Evolutionary conservation across 129 eudicot genomes (phyloP).

Genomic region (Chrysanthemum makinoi): DNA sequence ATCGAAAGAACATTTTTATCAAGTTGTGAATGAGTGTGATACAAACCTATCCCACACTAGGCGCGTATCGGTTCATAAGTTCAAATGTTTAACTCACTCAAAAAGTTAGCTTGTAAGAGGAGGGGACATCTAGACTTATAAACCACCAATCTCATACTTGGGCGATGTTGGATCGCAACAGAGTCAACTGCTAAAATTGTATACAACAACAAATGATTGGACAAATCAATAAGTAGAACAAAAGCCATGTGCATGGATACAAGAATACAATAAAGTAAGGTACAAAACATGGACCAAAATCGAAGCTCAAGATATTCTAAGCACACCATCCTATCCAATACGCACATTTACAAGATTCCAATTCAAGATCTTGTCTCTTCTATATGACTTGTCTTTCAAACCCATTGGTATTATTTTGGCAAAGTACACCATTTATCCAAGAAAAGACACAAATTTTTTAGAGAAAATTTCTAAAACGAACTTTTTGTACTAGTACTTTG

Average conservation of each 20-base stretch:
- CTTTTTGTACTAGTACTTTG: too few relatives aligned
- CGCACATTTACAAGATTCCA: constrained; percentile 32
- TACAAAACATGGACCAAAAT: constrained; percentile 25
- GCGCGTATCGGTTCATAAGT: too few relatives aligned
- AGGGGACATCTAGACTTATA: too few relatives aligned
- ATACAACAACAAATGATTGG: not conserved
- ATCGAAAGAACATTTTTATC: too few relatives aligned
- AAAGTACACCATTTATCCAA: constrained; percentile 16
- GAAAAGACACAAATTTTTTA: not conserved
- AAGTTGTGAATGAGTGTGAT: too few relatives aligned
- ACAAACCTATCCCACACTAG: too few relatives aligned
- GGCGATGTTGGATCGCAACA: too few relatives aligned
- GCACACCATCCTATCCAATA: constrained; percentile 30
- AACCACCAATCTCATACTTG: too few relatives aligned
- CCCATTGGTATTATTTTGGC: not conserved
- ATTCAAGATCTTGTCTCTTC: constrained; percentile 25
- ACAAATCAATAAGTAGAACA: constrained; percentile 18
- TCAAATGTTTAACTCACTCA: too few relatives aligned
- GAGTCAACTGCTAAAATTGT: too few relatives aligned
- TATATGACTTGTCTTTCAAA: constrained; percentile 20
- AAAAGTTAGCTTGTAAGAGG: too few relatives aligned
- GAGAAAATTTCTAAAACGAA: too few relatives aligned
- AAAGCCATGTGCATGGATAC: not conserved
- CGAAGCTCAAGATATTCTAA: constrained; percentile 28
- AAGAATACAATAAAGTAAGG: constrained; percentile 24